Evolutionary conservation across 768 basidiomycete genomes (phyloP), one percentile per base, ranked within the genome.

Genomic region (Naematelia aurantialba): DNA sequence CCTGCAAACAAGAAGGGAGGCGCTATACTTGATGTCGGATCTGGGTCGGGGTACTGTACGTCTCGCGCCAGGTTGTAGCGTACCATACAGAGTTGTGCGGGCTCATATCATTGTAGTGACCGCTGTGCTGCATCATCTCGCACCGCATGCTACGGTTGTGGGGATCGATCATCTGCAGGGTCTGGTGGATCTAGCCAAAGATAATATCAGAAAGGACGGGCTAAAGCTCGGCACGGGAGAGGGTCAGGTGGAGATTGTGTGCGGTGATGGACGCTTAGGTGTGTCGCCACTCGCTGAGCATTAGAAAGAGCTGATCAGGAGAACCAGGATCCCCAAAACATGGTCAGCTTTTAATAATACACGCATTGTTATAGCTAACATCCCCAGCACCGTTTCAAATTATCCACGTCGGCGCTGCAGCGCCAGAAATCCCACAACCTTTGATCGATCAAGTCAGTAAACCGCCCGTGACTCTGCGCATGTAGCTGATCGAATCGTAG

Each of bases 381-480:
- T 21, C 22, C 19, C 1, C 56, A 72, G 78, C 73, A 8, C 88
- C 87, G 0, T 91, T 85, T 70, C 83, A 90, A 61, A 87, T 85
- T 0, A 96, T 97, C 51, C 93, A 98, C 66, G 93, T 97, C 34
- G 94, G 94, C 2, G 94, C 94, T 0, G 93, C 94, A 0, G 86
- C 93, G 0, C 87, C 89, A 0, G 80, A 70, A 0, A 77, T 91
- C 13, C 92, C 93, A 0, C 75, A 82, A 21, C 75, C 81, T 0
- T 82, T 98, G 0, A 75, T 97, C 26, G 84, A 88, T 13, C 92
- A 94, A 69, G 58, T 66, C 25, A 56, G 57, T 44, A 11, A 30
- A n/a, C 54, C 24, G 8, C 39, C 22, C 5, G 4, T 17, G 19
- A 13, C 5, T 44, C 22, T 46, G 10, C n/a, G 11, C 12, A 45